Evolutionary conservation across 1,284 basidiomycete genomes (phyloP).

Genomic region (Sanguinoderma infundibulare): DNA sequence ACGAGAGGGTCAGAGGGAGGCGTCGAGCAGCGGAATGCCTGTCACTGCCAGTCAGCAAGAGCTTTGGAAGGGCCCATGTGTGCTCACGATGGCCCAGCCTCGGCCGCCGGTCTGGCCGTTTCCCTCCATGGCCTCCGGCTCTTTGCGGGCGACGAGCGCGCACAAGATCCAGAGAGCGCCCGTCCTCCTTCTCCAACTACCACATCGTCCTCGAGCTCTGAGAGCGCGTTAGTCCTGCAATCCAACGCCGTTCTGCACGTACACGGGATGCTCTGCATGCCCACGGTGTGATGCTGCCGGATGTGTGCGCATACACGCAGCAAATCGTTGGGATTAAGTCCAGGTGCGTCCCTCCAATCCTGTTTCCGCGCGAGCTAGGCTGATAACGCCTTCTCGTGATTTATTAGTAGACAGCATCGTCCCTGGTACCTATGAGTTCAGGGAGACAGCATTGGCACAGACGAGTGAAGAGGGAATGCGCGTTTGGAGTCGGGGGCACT

Average conservation of each 20-base stretch:
- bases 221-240: neutral
- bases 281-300: neutral
- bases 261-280: too few species aligned
- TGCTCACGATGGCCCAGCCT: neutral
- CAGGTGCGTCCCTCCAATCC: neutral
- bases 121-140: neutral
- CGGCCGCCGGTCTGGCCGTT: neutral
- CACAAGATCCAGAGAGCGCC: neutral
- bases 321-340: neutral
- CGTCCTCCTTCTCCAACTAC: neutral
- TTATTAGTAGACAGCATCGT: neutral
- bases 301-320: neutral
- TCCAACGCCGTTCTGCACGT: neutral
- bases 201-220: neutral
- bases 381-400: neutral
- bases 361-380: neutral
- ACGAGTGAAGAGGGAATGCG: neutral
- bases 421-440: neutral
- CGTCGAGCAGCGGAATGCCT: constrained; percentile 1
- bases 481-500: neutral
- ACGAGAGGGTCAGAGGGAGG: neutral
- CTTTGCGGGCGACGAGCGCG: neutral
- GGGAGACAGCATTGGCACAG: too few species aligned
- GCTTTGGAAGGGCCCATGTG: neutral
- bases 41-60: neutral